Evolutionary conservation across 306 rosid genomes (phyloP).

Genomic region (Sesbania bispinosa): DNA sequence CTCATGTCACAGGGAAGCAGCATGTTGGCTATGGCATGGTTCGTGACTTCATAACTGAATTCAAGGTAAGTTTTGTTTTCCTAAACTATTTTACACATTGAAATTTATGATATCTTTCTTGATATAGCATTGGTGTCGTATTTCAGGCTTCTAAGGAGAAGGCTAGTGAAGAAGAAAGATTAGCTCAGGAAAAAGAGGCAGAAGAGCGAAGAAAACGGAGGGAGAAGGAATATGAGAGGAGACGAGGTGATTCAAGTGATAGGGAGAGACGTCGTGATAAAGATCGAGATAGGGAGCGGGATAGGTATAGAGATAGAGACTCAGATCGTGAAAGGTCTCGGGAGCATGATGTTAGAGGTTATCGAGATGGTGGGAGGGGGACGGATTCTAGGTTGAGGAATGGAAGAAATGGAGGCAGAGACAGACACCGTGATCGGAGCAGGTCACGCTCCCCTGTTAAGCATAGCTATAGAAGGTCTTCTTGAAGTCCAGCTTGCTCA

Average conservation of each 20-base stretch:
- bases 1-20: conserved; percentile 97
- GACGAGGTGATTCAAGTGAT: conserved; percentile 73
- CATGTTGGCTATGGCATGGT: conserved; percentile 99
- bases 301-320: conserved; percentile 70
- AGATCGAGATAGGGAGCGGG: conserved; percentile 70
- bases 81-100: neutral
- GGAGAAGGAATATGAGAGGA: conserved; percentile 71
- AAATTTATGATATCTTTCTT: conserved; percentile 5
- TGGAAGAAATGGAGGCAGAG: conserved; percentile 85
- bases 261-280: conserved; percentile 68
- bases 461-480: conserved; percentile 64
- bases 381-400: conserved; percentile 68
- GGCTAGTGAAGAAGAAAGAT: conserved; percentile 77
- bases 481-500: conserved; percentile 73
- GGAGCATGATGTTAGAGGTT: conserved; percentile 67
- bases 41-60: conserved; percentile 82
- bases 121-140: conserved; percentile 2
- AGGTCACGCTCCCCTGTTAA: conserved; percentile 89
- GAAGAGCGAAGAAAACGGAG: conserved; percentile 82
- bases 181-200: conserved; percentile 79
- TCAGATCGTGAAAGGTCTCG: conserved; percentile 69
- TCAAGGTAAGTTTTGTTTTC: conserved; percentile 53
- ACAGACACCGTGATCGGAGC: conserved; percentile 70
- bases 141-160: conserved; percentile 83
- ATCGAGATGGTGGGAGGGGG: conserved; percentile 75